Base-by-base conservation (phyloP, 192 early-diverging fungal species). In the Backusella luteola region DNA sequence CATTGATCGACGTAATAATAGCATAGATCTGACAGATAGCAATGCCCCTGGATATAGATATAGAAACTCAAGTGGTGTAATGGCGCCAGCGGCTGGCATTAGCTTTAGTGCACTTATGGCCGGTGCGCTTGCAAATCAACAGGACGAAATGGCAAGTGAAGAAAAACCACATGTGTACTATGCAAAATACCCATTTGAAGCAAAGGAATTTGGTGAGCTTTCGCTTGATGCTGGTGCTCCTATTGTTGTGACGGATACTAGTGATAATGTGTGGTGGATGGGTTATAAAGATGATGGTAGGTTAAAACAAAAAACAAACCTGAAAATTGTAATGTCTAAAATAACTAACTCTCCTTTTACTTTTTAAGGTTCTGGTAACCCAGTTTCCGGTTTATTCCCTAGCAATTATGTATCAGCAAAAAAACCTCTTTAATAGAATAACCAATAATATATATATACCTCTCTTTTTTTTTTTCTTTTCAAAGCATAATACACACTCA, bases 221-320 rank as follows among this genome's bases (percentile, higher is more conserved):
- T 81, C 81, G 2, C 90, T 94, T 81, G 78, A 85, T 35, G 85
- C 89, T 4, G 88, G 90, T 56, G 91, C 91, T 71, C 80, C 85
- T 0, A 90, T 94, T 73, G 83, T 92, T 84, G 93, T 94, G 3
- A 89, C 91, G 19, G 93, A 94, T 80, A 90, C 87, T 66, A 93
- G 87, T 73, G 91, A 94, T 78, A 89, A 90, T 81, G 87, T 93
- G 21, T 94, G 93, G 93, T 94, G 93, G 93, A 91, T 93, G 89
- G 93, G 93, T 17, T 88, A 90, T 26, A 88, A 88, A 76, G 88
- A 90, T 29, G 75, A 87, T 42, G 88, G 89, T 81, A 85, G 81
- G 84, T 82, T 80, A 82, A 63, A 52, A 15, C 12, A 44, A 69
- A 14, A 12, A 42, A 68, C 4, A 9, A 44, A 49, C 46, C 11